A percentile compares a stretch with the other conserved stretches of the same genome.
Conservation (phyloP, 345 rosid genomes). For the Passiflora organensis region DNA sequence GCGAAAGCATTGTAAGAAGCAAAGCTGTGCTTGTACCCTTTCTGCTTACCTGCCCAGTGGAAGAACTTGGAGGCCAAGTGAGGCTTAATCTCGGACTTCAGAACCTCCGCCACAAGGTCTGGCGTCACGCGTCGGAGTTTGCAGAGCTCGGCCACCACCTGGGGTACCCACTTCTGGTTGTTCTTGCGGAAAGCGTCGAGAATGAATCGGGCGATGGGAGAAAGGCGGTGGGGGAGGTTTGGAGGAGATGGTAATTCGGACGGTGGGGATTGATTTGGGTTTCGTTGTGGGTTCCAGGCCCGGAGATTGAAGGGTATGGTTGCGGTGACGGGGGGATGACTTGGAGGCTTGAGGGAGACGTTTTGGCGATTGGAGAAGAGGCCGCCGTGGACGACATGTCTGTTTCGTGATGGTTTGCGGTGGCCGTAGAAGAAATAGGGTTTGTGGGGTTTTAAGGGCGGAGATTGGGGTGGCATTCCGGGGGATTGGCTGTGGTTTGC, state of each 20-base stretch:
- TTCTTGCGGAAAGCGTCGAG: slow-evolving; percentile 66
- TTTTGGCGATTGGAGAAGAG: slow-evolving; percentile 68
- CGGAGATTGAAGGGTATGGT: slow-evolving; percentile 46
- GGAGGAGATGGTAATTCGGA: slow-evolving; percentile 13
- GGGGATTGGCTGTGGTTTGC: not conserved
- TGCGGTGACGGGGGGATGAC: slow-evolving; percentile 11
- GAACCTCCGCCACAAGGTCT: slow-evolving; percentile 67
- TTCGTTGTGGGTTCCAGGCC: slow-evolving; percentile 65
- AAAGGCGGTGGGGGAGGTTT: slow-evolving; percentile 42
- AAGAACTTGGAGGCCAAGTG: slow-evolving; percentile 73
- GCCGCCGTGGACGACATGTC: slow-evolving; percentile 74
- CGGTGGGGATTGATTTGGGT: slow-evolving; percentile 20
- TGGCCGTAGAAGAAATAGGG: slow-evolving; percentile 78
- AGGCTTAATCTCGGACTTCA: slow-evolving; percentile 53
- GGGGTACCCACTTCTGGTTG: slow-evolving; percentile 55
- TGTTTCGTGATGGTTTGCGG: slow-evolving; percentile 78
- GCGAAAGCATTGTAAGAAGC: slow-evolving; percentile 87
- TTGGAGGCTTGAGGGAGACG: slow-evolving; percentile 15
- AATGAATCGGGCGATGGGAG: slow-evolving; percentile 84
- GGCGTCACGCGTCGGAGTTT: slow-evolving; percentile 93
- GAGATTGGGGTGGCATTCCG: slow-evolving; percentile 16
- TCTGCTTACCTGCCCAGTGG: slow-evolving; percentile 92
- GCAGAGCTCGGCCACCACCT: slow-evolving; percentile 52
- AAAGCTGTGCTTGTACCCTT: slow-evolving; percentile 67
- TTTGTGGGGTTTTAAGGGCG: slow-evolving; percentile 28